phyloP scores from a whole-genome alignment of 306 rosid genomes.

The Vigna trinervia region DNA sequence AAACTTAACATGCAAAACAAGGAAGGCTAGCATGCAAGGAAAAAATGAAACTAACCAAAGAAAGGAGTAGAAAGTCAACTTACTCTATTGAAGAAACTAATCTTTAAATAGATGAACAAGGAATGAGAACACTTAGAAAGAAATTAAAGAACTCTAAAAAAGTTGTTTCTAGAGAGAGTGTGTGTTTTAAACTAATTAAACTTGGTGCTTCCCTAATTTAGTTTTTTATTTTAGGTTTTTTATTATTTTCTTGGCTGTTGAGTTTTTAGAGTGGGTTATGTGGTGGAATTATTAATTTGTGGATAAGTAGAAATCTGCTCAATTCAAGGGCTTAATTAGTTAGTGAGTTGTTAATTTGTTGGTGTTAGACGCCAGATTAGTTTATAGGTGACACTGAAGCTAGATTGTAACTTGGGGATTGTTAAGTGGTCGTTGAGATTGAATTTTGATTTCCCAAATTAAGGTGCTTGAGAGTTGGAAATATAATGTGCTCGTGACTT shows the following conservation, averaged over 20 bases:
- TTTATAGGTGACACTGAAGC: slow-evolving; percentile 41
- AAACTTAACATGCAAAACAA: too few species aligned
- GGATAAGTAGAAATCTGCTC: slow-evolving; percentile 55
- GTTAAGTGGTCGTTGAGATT: not conserved
- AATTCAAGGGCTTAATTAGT: slow-evolving; percentile 38
- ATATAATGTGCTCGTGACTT: not conserved
- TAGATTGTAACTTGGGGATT: slow-evolving; percentile 32
- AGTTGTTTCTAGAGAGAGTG: too few species aligned
- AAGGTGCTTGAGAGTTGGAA: not conserved
- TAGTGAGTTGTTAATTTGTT: slow-evolving; percentile 32
- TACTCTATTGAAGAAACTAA: too few species aligned
- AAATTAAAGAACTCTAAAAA: too few species aligned
- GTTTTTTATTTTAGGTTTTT: not conserved
- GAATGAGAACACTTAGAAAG: too few species aligned
- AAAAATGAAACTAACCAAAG: too few species aligned
- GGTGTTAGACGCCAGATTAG: slow-evolving; percentile 42
- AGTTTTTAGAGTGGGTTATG: slow-evolving; percentile 35
- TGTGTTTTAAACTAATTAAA: too few species aligned
- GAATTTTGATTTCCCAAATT: not conserved
- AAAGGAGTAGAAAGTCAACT: too few species aligned
- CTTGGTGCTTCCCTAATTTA: slow-evolving; percentile 9
- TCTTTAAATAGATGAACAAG: too few species aligned
- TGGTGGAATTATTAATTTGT: slow-evolving; percentile 26
- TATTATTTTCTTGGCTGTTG: not conserved
- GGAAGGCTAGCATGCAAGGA: too few species aligned